Base-by-base conservation (phyloP, 2,329 filamentous ascomycete genomes). In the Monilinia fructicola region DNA sequence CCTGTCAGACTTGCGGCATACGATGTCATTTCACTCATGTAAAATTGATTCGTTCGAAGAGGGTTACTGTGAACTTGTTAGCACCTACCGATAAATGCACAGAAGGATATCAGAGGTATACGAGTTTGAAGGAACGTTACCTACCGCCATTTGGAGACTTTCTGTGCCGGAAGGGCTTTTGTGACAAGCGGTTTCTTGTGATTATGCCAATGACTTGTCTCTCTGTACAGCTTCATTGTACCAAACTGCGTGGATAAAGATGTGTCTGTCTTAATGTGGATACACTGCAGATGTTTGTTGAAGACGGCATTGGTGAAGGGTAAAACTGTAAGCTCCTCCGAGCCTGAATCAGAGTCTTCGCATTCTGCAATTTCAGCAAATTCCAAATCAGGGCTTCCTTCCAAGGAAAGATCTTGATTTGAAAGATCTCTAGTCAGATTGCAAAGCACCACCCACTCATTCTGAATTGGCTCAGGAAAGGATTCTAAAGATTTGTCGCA, bases 1-100 rank as follows among this genome's bases (percentile, higher is more conserved):
- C 87, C 88, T 0, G 87, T 90, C 56, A 92, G 79, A 76, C 88
- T 91, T 16, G 87, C 87, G 1, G 90, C 87, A 74, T 92, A 93
- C 1, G 82, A 80, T 38, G 83, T 82, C 77, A 90, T 90, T 67
- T 90, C 87, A 1, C 84, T 82, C 84, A 90, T 89, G 73, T 86
- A 87, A 62, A 80, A 81, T 71, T 92, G 89, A 54, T 89, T 77
- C 4, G 69, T 72, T 38, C 75, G 71, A 10, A 76, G 67, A 12
- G 75, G 75, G 62, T 77, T 76, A 35, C 74, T 75, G 35, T 58
- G 31, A 26, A 40, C 12, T 48, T 2, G 12, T 64, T 46, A 64
- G 52, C 14, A 46, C n/a, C 21, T 53, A 44, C 16, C 38, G 28
- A 11, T 6, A 46, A 23, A 35, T 31, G 14, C 42, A 65, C 23